phyloP scores from a whole-genome alignment of 1,284 basidiomycete genomes.

The Calocybe gambosa region DNA sequence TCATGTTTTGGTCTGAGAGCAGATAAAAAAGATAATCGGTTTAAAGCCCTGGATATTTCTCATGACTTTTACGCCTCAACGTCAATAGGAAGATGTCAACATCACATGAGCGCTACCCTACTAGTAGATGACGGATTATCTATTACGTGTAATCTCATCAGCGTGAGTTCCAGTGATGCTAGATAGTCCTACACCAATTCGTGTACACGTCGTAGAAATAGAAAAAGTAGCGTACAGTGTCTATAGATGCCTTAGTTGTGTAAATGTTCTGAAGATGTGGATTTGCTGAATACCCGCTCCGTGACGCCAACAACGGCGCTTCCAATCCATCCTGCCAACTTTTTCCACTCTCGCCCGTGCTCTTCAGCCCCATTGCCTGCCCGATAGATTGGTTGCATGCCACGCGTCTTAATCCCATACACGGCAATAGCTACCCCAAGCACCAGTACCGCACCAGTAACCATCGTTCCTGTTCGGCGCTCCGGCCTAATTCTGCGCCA shows the following conservation, averaged over 20 bases:
- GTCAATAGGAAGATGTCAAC: no score
- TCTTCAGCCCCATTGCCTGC: conserved; percentile 2
- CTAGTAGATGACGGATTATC: no score
- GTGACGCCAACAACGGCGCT: conserved; percentile 32
- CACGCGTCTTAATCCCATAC: conserved; percentile 35
- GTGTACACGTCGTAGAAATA: no score
- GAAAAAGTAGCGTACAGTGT: neutral
- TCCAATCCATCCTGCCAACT: conserved; percentile 25
- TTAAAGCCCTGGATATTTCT: neutral
- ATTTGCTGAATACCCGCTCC: conserved; percentile 25
- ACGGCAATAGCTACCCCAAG: conserved; percentile 63
- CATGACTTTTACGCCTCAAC: neutral
- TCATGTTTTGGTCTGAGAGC: neutral
- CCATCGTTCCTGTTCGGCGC: conserved; percentile 32
- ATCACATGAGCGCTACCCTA: no score
- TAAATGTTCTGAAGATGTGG: conserved; percentile 6
- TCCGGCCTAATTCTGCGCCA: conserved; percentile 26
- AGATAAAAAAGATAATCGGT: neutral
- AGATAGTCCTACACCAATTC: no score
- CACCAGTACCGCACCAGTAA: conserved; percentile 59
- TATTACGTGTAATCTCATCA: no score
- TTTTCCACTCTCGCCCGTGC: conserved; percentile 14
- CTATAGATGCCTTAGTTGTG: neutral
- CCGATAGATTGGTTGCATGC: conserved; percentile 7
- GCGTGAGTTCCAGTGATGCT: no score